Evolutionary conservation across 441 rosid genomes (phyloP).

Genomic region (Hura crepitans): DNA sequence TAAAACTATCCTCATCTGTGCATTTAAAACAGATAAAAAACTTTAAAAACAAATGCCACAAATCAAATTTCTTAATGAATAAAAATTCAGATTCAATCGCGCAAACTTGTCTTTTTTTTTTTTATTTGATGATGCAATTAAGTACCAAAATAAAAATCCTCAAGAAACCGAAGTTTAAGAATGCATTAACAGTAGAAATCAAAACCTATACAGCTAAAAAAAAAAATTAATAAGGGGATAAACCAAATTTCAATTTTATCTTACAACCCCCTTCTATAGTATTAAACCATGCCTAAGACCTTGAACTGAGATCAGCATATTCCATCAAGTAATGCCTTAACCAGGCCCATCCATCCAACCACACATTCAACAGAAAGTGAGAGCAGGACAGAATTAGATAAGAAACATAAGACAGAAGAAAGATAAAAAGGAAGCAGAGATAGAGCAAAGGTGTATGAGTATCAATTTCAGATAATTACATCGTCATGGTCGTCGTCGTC

Average conservation of each 20-base stretch:
- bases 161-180: neutral
- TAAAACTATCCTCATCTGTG: too few relatives aligned
- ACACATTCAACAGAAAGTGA: neutral
- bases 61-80: neutral
- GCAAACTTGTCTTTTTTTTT: too few relatives aligned
- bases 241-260: neutral
- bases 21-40: too few relatives aligned
- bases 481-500: conserved; percentile 96
- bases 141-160: neutral
- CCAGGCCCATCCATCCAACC: neutral
- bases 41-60: too few relatives aligned
- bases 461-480: conserved; percentile 42
- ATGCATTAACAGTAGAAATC: neutral
- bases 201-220: neutral
- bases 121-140: too few relatives aligned
- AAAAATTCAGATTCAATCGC: neutral
- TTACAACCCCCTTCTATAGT: neutral
- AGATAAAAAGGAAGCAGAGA: neutral
- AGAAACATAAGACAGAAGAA: neutral
- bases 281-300: neutral
- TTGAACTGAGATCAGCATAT: neutral
- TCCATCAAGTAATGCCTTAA: neutral
- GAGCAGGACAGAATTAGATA: too few relatives aligned
- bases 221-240: neutral
- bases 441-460: neutral